A percentile compares a stretch with the other conserved stretches of the same genome.
Evolutionary conservation across 768 basidiomycete species (phyloP).

Genomic region (Suillus spraguei): DNA sequence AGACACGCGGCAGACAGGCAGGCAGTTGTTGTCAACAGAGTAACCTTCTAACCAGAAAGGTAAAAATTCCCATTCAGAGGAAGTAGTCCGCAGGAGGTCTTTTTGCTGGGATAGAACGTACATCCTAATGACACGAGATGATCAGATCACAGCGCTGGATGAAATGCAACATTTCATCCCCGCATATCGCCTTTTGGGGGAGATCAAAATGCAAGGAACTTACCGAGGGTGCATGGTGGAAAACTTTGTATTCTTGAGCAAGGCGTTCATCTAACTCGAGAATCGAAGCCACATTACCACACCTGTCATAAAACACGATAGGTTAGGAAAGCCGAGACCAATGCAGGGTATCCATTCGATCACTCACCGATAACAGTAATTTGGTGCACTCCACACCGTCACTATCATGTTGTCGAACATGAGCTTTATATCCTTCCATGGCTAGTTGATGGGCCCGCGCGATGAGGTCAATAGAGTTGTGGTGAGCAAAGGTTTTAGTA

Average conservation of each 20-base stretch:
- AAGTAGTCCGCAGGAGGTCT: conserved; percentile 89
- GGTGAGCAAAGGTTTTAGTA: conserved; percentile 85
- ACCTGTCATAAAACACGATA: conserved; percentile 48
- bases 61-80: conserved; percentile 43
- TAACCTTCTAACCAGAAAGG: conserved; percentile 20
- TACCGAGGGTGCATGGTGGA: conserved; percentile 86
- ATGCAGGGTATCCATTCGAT: conserved; percentile 15
- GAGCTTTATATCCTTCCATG: conserved; percentile 96
- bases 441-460: conserved; percentile 97
- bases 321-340: conserved; percentile 18
- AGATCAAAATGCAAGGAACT: conserved; percentile 31
- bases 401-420: conserved; percentile 97
- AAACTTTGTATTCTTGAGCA: conserved; percentile 94
- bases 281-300: conserved; percentile 95
- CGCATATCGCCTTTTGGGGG: conserved; percentile 16
- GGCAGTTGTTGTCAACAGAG: conserved; percentile 6
- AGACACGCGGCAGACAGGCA: conserved; percentile 26
- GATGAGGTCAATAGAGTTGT: conserved; percentile 92
- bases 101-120: conserved; percentile 80
- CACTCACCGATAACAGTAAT: conserved; percentile 93
- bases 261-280: conserved; percentile 93
- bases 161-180: conserved; percentile 10
- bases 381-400: conserved; percentile 98
- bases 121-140: conserved; percentile 53
- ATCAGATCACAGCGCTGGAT: conserved; percentile 14